These are phyloP conservation scores for Gleditsia sinensis DNA, from an alignment of 306 rosid genomes.

Conservation along the genomic window DNA sequence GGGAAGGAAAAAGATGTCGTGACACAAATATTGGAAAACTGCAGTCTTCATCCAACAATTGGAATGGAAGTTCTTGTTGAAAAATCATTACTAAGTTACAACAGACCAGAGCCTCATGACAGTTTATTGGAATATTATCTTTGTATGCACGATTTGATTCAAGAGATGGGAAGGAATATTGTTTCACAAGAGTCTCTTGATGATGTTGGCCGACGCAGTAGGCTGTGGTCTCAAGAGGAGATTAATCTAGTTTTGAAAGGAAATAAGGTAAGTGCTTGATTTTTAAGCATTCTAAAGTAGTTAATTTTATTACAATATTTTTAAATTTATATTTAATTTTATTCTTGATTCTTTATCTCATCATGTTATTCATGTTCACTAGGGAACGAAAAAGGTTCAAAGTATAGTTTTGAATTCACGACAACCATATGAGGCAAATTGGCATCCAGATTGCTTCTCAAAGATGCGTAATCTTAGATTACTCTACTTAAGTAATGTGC, in stretches of 20 bases:
- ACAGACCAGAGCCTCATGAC: too few species aligned
- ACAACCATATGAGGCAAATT: not conserved
- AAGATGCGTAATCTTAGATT: constrained; percentile 5
- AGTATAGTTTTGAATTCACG: not conserved
- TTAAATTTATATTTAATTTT: not conserved
- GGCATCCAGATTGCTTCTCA: not conserved
- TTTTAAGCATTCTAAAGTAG: not conserved
- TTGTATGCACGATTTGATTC: not conserved
- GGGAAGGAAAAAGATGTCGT: not conserved
- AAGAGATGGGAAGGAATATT: not conserved
- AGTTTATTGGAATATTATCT: too few species aligned
- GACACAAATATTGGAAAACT: not conserved
- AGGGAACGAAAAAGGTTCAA: not conserved
- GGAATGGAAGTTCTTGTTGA: not conserved
- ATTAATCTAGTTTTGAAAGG: not conserved
- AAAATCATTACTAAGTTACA: not conserved
- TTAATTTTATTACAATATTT: not conserved
- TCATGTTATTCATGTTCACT: not conserved
- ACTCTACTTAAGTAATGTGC: not conserved
- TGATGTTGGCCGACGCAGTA: not conserved
- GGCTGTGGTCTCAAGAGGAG: not conserved
- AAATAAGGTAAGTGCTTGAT: not conserved
- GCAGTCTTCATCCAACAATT: constrained; percentile 1
- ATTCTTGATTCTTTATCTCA: not conserved
- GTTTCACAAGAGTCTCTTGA: not conserved